Conservation (phyloP, 2,329 filamentous ascomycete species). For the Penicillium sp. region DNA sequence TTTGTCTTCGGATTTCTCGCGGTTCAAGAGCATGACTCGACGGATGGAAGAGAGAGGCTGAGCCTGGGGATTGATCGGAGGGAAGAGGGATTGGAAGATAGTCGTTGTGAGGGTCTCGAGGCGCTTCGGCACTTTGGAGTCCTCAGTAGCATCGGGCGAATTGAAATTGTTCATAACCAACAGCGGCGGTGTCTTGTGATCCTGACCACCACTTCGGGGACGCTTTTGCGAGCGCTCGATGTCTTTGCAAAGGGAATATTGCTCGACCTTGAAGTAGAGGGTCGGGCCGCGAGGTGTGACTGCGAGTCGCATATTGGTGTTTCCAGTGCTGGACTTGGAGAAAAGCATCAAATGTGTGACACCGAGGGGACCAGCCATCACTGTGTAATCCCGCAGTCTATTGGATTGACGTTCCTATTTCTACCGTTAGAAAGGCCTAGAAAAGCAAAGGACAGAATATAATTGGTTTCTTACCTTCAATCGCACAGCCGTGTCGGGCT, state of each 20-base stretch:
- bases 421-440: conserved; percentile 7
- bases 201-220: conserved; percentile 76
- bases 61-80: conserved; percentile 87
- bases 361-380: conserved; percentile 91
- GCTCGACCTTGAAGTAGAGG: conserved; percentile 88
- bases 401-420: conserved; percentile 75
- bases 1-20: conserved; percentile 56
- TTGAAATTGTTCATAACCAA: conserved; percentile 99
- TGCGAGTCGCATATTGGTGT: conserved; percentile 86
- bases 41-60: conserved; percentile 91
- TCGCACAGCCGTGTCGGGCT: conserved; percentile 85
- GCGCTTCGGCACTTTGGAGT: conserved; percentile 78
- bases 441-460: background rate
- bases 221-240: conserved; percentile 79
- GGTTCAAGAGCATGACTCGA: conserved; percentile 84
- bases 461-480: conserved; percentile 58
- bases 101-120: conserved; percentile 90
- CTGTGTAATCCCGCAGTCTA: conserved; percentile 83
- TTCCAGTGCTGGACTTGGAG: conserved; percentile 82
- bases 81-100: conserved; percentile 93
- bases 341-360: conserved; percentile 92
- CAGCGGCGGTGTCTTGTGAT: conserved; percentile 80
- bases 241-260: conserved; percentile 91
- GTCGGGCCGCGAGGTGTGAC: conserved; percentile 89
- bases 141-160: conserved; percentile 56